Evolutionary conservation across 306 rosid genomes (phyloP), one percentile per base, ranked within the genome.

Genomic region (Vachellia pachyceras): DNA sequence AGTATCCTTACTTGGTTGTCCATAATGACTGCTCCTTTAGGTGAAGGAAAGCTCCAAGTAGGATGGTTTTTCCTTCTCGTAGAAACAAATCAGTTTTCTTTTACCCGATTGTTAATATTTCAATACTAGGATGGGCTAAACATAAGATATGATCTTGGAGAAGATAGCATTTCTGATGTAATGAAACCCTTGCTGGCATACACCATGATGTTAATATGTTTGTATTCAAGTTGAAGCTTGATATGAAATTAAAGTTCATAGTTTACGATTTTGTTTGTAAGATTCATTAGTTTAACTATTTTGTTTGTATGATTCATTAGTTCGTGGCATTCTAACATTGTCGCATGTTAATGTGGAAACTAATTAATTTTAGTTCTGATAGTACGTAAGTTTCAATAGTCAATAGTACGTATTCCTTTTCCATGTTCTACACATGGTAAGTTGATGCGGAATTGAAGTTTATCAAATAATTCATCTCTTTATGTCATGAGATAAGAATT

Each of bases 41-140:
- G n/a, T 14, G 55, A 29, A 44, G 75, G 64, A 61, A 50, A 57
- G 52, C 12, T 77, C 33, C 79, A 72, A 50, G 75, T n/a, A 44
- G 72, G 29, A n/a, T 58, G 52, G 10, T 60, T 79, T 83, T 73
- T 12, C 72, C 40, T 58, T 47, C 23, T 73, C 12, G 76, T 37
- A 70, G 39, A 60, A 65, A 22, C 55, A 13, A 42, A n/a, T 68
- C n/a, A 20, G 25, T 41, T 14, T 42, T 23, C 46, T 23, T 44
- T 40, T 40, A 1, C 6, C 41, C 17, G 72, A 17, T 35, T 15
- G 15, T 10, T 39, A 0, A 6, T 35, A 64, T 35, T 36, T 66
- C 71, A 66, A 66, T 36, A 37, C 45, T 66, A 17, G 73, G 23
- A 68, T 41, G 23, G 46, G 73, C 3, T 9, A 68, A 68, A 41